phyloP scores from a whole-genome alignment of 129 eudicot species.

The Lactuca saligna region DNA sequence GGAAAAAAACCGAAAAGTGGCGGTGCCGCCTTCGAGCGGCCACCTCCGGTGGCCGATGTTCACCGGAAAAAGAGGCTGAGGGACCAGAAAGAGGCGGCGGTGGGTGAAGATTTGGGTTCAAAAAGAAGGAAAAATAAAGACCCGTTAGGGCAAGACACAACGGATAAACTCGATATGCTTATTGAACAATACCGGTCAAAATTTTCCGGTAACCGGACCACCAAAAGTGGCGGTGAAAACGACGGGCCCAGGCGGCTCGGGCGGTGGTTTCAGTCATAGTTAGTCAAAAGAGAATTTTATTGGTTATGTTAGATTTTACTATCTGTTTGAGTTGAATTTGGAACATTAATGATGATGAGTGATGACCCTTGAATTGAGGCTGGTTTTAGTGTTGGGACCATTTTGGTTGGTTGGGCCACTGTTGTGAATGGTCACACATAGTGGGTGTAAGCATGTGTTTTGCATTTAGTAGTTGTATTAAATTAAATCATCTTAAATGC shows the following conservation, averaged over 20 bases:
- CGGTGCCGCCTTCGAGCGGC: constrained; percentile 9
- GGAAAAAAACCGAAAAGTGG: constrained; percentile 22
- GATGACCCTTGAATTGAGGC: constrained; percentile 17
- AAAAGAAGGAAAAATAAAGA: constrained; percentile 61
- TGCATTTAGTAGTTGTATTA: neutral
- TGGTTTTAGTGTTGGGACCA: constrained; percentile 31
- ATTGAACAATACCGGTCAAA: constrained; percentile 71
- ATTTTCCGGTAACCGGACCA: constrained; percentile 49
- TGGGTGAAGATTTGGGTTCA: constrained; percentile 20
- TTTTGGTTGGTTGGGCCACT: constrained; percentile 8
- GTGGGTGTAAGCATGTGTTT: constrained; percentile 16
- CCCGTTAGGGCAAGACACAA: constrained; percentile 66
- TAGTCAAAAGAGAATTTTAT: neutral
- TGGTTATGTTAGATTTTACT: neutral
- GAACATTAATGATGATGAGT: constrained; percentile 20
- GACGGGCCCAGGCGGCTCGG: constrained; percentile 64
- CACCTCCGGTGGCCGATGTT: constrained; percentile 1
- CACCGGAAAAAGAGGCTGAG: constrained; percentile 42
- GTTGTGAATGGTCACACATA: neutral
- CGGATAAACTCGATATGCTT: constrained; percentile 83
- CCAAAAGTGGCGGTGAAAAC: constrained; percentile 51
- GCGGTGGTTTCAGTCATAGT: constrained; percentile 86
- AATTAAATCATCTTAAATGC: neutral
- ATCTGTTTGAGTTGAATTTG: neutral
- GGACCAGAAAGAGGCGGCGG: constrained; percentile 29